Evolutionary conservation across 2,329 filamentous ascomycete genomes (phyloP), one percentile per base, ranked within the genome.

Genomic region (Pseudodiploospora longispora): DNA sequence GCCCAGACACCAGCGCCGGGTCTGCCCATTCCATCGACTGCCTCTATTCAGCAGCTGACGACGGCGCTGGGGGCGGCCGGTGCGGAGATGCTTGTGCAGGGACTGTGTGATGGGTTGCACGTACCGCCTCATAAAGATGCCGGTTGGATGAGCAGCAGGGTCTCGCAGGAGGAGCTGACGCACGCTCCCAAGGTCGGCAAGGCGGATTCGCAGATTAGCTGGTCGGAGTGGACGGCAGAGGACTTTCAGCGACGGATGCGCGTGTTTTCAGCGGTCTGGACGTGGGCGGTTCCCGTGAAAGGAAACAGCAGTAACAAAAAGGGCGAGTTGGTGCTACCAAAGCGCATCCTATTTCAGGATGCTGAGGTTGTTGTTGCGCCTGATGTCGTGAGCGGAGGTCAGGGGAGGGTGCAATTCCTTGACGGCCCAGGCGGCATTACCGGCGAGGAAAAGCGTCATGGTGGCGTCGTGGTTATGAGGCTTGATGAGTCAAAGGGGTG

Each of bases 101-200:
- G 78, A 0, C 73, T 97, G 29, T 69, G 73, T 8, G 63, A 72
- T 2, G 71, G 79, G 1, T 52, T 83, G 0, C 89, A 89, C 56
- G 66, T 89, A 0, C 75, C 79, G 2, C 85, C 82, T 1, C 59
- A 76, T n/a, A 52, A 59, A 32, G 60, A 67, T 8, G 57, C 62
- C 6, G 59, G 59, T 29, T 60, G 57, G 60, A 55, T 44, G 43
- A 53, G 41, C 6, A 42, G 32, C 6, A 48, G 51, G 27, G 47
- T 46, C 19, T 54, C 43, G 41, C 60, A 30, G 5, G 27, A 39
- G 28, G 38, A 38, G 9, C 53, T 62, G 3, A 45, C 43, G 28
- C 75, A 83, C 55, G 91, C 91, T 1, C 77, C 79, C 1, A 95
- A 95, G 59, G 78, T 95, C 47, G 77, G 65, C 1, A 76, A 82